Evolutionary conservation across 495 filamentous ascomycete species (phyloP), one percentile per base, ranked within the genome.

Genomic region (Talaromyces proteolyticus): DNA sequence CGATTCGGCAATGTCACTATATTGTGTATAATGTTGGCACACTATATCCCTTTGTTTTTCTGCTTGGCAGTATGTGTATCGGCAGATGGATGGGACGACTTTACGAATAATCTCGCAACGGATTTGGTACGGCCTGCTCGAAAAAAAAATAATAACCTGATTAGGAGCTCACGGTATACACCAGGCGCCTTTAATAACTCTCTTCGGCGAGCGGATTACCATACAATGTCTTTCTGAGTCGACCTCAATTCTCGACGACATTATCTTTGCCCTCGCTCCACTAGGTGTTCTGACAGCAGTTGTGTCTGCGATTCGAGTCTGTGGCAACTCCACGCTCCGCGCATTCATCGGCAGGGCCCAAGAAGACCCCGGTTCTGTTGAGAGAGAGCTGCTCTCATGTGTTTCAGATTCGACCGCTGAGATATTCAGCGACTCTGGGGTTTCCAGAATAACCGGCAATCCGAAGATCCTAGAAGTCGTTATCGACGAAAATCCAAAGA

Each of bases 211-310:
- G 40, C 62, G 70, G 37, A 65, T 84, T 22, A 75, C 79, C 0
- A 77, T 69, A 53, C 80, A 84, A 59, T 82, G 76, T 48, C 69
- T 83, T 41, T 79, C 75, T 49, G 72, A 80, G 48, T 70, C 72
- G 0, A 69, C 69, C 20, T 68, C 59, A 21, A 57, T 65, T 41
- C 50, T 75, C 0, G 80, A 83, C 43, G 72, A 76, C 50, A 51
- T 81, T 12, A 77, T 81, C 6, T 75, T 82, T 38, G 72, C 78
- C 0, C 66, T 80, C 38, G 71, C 67, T 0, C 78, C 79, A 2
- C 61, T 81, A 4, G 79, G 79, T 6, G 73, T 82, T 16, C 58
- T 81, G 34, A 82, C 79, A 0, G 70, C 71, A 2, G 67, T 81
- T 0, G 75, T 81, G 5, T 69, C 65, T 1, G 70, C 74, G 11